A percentile compares a stretch with the other conserved stretches of the same genome.
phyloP scores from a whole-genome alignment of 2,329 filamentous ascomycete species.

The Blastomyces emzantsi region DNA sequence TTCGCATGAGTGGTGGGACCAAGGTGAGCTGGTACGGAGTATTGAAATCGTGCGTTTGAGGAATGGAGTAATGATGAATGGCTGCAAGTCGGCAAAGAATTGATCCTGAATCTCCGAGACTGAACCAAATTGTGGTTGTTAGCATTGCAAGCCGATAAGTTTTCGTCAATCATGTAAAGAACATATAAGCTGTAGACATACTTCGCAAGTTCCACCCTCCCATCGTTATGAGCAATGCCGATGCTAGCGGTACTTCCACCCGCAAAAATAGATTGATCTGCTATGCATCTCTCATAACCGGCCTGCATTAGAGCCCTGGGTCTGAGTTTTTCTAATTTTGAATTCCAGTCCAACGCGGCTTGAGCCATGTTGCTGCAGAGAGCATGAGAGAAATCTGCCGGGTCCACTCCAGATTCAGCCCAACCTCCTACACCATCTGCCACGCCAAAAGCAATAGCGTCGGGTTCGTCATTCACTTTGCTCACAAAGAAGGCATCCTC shows the following conservation, averaged over 20 bases:
- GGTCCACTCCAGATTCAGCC: slow-evolving; percentile 85
- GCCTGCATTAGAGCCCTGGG: slow-evolving; percentile 66
- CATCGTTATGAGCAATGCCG: slow-evolving; percentile 64
- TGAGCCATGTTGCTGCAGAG: slow-evolving; percentile 89
- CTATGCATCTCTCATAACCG: slow-evolving; percentile 73
- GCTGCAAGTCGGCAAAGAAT: slow-evolving; percentile 77
- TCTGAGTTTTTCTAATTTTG: slow-evolving; percentile 35
- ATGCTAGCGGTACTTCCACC: slow-evolving; percentile 90
- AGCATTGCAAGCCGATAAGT: slow-evolving; percentile 2
- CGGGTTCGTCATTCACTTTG: slow-evolving; percentile 54
- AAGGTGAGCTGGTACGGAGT: slow-evolving; percentile 92
- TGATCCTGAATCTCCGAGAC: slow-evolving; percentile 86
- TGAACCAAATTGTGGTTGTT: slow-evolving; percentile 18
- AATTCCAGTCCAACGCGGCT: slow-evolving; percentile 52
- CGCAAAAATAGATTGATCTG: slow-evolving; percentile 62
- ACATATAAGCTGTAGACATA: slow-evolving; percentile 21
- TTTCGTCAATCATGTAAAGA: background rate
- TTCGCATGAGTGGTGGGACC: slow-evolving; percentile 68
- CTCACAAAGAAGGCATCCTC: slow-evolving; percentile 96
- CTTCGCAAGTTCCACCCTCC: slow-evolving; percentile 79
- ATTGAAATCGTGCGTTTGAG: slow-evolving; percentile 96
- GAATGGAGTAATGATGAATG: slow-evolving; percentile 70
- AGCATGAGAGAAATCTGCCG: slow-evolving; percentile 89
- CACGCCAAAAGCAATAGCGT: slow-evolving; percentile 66
- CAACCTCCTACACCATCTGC: slow-evolving; percentile 95